These are phyloP conservation scores for Stropharia rugosoannulata DNA, from an alignment of 768 basidiomycete genomes.

Conservation along the genomic window DNA sequence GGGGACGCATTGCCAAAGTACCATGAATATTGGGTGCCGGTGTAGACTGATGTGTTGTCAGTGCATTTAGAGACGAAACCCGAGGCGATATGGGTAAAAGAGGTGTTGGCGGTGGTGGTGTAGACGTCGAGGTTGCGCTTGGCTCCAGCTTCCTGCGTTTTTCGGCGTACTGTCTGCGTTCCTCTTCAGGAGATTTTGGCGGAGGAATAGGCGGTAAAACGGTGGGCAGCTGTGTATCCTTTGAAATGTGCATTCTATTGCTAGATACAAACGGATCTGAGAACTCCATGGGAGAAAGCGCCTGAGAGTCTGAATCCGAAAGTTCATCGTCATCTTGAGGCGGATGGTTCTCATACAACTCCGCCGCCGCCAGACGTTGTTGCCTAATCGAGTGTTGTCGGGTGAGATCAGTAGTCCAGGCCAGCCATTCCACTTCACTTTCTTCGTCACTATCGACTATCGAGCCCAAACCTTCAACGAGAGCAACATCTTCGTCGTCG, in stretches of 20 bases:
- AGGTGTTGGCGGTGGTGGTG: background rate
- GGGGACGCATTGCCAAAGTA: background rate
- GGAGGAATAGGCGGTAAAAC: background rate
- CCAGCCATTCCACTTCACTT: slow-evolving; percentile 65
- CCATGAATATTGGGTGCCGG: background rate
- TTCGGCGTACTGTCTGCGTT: slow-evolving; percentile 13
- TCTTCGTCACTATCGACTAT: slow-evolving; percentile 35
- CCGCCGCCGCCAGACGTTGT: background rate
- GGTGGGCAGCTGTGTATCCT: background rate
- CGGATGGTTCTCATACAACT: slow-evolving; percentile 9
- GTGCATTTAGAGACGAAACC: background rate
- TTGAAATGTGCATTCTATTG: slow-evolving; percentile 2
- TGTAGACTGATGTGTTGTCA: background rate
- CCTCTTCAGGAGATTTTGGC: slow-evolving; percentile 15
- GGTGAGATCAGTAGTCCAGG: slow-evolving; percentile 60
- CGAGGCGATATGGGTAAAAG: background rate
- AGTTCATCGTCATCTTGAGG: slow-evolving; percentile 9
- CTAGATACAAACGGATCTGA: slow-evolving; percentile 7
- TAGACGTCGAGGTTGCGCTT: slow-evolving; percentile 9
- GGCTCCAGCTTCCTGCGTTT: slow-evolving; percentile 14
- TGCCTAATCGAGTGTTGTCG: slow-evolving; percentile 22
- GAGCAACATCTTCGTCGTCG: slow-evolving; percentile 5
- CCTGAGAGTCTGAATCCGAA: background rate
- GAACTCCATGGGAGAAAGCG: slow-evolving; percentile 12
- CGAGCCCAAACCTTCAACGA: slow-evolving; percentile 10